These are phyloP conservation scores for Eurotiales sp. DNA, from an alignment of 2,329 filamentous ascomycete species.

Conservation along the genomic window DNA sequence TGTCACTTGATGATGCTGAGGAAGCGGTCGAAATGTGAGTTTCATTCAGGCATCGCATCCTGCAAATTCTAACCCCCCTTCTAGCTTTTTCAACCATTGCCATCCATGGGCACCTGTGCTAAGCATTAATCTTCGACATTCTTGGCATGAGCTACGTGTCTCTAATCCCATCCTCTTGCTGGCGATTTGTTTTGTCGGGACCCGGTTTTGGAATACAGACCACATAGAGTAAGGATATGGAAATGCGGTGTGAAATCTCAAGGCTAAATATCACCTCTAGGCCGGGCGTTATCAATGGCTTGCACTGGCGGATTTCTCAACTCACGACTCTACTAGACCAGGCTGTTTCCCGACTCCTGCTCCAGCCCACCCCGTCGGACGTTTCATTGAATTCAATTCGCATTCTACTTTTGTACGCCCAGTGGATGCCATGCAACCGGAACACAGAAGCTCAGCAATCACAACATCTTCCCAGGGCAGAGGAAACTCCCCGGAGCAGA, in stretches of 20 bases:
- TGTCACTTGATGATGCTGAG: constrained; percentile 3
- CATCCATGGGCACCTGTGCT: constrained; percentile 19
- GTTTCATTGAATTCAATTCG: constrained; percentile 21
- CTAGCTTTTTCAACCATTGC: constrained; percentile 21
- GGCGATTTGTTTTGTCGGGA: constrained; percentile 20
- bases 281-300: background rate
- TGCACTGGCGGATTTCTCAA: constrained; percentile 8
- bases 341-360: constrained; percentile 8
- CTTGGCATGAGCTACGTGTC: constrained; percentile 8
- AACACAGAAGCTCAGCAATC: constrained; percentile 11
- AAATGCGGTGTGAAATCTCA: too few species aligned
- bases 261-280: too few species aligned
- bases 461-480: background rate
- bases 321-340: constrained; percentile 10
- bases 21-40: constrained; percentile 5
- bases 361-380: constrained; percentile 17
- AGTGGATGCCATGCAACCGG: constrained; percentile 22
- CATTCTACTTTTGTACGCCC: constrained; percentile 21
- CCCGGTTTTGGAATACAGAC: constrained; percentile 17
- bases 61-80: too few species aligned
- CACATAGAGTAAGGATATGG: constrained; percentile 8
- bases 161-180: constrained; percentile 17
- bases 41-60: too few species aligned
- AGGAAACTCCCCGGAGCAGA: constrained; percentile 9
- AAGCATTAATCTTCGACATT: constrained; percentile 13